phyloP scores from a whole-genome alignment of 1,139 yeast genomes.

The Wickerhamomyces sp. region DNA sequence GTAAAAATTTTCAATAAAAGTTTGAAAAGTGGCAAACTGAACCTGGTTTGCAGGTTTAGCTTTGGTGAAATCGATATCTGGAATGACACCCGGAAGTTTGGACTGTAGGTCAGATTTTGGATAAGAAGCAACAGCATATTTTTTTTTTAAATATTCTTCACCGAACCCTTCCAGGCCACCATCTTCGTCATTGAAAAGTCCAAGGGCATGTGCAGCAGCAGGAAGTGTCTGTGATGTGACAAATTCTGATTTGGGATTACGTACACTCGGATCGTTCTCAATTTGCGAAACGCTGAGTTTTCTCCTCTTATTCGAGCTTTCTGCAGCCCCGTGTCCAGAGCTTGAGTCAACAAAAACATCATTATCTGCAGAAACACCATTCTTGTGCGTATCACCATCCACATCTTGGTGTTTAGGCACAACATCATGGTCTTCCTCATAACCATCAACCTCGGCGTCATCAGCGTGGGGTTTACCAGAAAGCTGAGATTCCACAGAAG shows the following conservation, averaged over 20 bases:
- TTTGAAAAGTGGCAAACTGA: conserved; percentile 81
- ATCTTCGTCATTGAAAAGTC: conserved; percentile 57
- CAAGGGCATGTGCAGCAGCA: conserved; percentile 59
- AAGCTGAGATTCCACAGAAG: too few relatives aligned
- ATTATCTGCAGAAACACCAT: too few relatives aligned
- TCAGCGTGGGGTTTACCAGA: too few relatives aligned
- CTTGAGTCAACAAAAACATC: too few relatives aligned
- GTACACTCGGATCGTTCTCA: conserved; percentile 56
- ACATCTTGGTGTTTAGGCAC: too few relatives aligned
- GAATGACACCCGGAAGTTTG: conserved; percentile 81
- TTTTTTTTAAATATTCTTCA: conserved; percentile 66
- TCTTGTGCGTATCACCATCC: too few relatives aligned
- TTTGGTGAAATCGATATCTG: conserved; percentile 80
- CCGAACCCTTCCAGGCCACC: conserved; percentile 50
- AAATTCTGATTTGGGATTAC: conserved; percentile 75
- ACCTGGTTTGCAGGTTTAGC: conserved; percentile 89
- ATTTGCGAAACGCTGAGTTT: conserved; percentile 24
- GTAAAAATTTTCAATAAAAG: conserved; percentile 82
- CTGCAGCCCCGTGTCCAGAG: too few relatives aligned
- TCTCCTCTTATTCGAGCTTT: conserved; percentile 15
- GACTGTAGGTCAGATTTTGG: conserved; percentile 76
- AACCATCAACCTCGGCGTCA: conserved; percentile 4
- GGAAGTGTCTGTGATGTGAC: conserved; percentile 72
- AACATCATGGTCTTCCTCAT: conserved; percentile 8
- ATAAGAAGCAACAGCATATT: conserved; percentile 84